Conservation (phyloP, 306 rosid genomes). For the Casuarina equisetifolia region DNA sequence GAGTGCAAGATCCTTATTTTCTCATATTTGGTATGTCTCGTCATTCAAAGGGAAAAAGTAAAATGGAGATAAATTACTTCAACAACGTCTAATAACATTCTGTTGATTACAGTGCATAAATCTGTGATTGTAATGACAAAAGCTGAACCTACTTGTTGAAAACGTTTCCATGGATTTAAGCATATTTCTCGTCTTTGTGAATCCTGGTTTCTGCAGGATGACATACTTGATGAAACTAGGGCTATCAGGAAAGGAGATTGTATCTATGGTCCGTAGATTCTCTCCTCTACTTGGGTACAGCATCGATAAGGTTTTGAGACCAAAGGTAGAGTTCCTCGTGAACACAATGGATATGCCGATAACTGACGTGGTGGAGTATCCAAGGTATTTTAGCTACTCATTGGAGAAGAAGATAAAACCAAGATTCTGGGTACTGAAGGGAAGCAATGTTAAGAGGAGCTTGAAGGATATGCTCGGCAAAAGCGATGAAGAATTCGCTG, state of each 20-base stretch:
- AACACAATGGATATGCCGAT: constrained; percentile 75
- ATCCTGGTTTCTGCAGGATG: constrained; percentile 47
- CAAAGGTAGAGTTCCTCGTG: constrained; percentile 74
- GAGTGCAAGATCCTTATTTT: no score
- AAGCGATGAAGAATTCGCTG: constrained; percentile 81
- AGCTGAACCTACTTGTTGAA: background rate
- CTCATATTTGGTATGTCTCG: background rate
- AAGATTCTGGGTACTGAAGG: constrained; percentile 65
- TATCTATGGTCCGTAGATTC: constrained; percentile 72
- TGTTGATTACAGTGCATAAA: constrained; percentile 11
- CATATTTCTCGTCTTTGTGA: constrained; percentile 25
- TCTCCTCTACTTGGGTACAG: constrained; percentile 85
- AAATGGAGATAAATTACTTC: constrained; percentile 15
- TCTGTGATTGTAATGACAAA: background rate
- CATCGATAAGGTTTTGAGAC: constrained; percentile 73
- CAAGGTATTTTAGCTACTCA: constrained; percentile 93
- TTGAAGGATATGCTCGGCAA: constrained; percentile 81
- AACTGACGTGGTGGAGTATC: constrained; percentile 76
- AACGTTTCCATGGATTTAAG: background rate
- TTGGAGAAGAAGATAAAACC: constrained; percentile 86
- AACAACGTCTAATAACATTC: constrained; percentile 12
- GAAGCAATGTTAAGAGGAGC: constrained; percentile 61
- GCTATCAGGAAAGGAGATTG: constrained; percentile 60
- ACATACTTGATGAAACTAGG: constrained; percentile 67
- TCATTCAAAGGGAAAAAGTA: constrained; percentile 2